Conservation (phyloP, 78 protist species). For the Cyanophora paradoxa region DNA sequence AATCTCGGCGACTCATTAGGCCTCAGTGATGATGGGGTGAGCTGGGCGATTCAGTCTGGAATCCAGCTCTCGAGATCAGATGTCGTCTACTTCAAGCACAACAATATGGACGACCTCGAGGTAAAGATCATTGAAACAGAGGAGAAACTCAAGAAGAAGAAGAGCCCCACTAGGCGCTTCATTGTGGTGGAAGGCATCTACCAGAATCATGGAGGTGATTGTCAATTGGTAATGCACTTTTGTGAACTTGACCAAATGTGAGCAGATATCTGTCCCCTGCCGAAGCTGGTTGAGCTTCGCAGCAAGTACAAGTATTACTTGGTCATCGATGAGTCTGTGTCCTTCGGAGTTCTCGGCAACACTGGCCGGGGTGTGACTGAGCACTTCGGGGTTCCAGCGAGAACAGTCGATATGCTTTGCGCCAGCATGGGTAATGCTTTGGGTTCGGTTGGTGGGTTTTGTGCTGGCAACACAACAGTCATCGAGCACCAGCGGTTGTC, state of each 20-base stretch:
- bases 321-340: slow-evolving; percentile 83
- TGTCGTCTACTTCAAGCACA: slow-evolving; percentile 50
- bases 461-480: slow-evolving; percentile 38
- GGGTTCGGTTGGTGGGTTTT: slow-evolving; percentile 67
- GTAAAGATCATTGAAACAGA: slow-evolving; percentile 3
- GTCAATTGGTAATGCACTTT: slow-evolving; percentile 7
- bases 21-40: slow-evolving; percentile 54
- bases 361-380: slow-evolving; percentile 85
- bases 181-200: slow-evolving; percentile 83
- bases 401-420: slow-evolving; percentile 28
- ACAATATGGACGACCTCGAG: slow-evolving; percentile 59
- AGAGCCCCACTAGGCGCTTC: slow-evolving; percentile 37
- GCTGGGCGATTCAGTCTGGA: slow-evolving; percentile 64
- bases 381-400: slow-evolving; percentile 43
- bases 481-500: slow-evolving; percentile 71
- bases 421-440: slow-evolving; percentile 49
- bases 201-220: slow-evolving; percentile 68
- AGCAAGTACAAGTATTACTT: slow-evolving; percentile 58
- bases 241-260: not conserved
- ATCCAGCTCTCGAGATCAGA: slow-evolving; percentile 53
- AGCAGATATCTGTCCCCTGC: slow-evolving; percentile 28
- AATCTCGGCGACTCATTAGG: too few species aligned
- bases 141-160: not conserved
- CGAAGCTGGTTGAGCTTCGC: slow-evolving; percentile 46
- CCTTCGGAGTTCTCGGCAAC: slow-evolving; percentile 84